A percentile compares a stretch with the other conserved stretches of the same genome.
Conservation (phyloP, 768 basidiomycete genomes). For the Rhizopogon rudus region DNA sequence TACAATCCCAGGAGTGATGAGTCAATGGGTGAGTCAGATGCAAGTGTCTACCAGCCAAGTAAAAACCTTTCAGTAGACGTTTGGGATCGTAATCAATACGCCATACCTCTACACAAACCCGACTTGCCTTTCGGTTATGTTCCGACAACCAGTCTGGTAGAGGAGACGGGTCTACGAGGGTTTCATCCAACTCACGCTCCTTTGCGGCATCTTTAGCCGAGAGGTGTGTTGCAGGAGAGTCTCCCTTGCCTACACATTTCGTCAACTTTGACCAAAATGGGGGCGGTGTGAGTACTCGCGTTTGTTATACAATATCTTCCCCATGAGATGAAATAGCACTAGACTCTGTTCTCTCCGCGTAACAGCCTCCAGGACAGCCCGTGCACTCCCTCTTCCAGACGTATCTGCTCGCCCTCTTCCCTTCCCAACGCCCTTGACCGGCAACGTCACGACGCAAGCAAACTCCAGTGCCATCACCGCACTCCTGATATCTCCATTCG, state of each 20-base stretch:
- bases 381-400: constrained; percentile 9
- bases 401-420: constrained; percentile 20
- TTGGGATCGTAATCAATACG: not conserved
- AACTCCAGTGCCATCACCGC: constrained; percentile 95
- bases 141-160: constrained; percentile 56
- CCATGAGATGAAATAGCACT: constrained; percentile 86
- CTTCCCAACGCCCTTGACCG: constrained; percentile 24
- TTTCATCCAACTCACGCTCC: constrained; percentile 52
- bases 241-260: constrained; percentile 59
- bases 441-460: constrained; percentile 47
- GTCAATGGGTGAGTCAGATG: constrained; percentile 87
- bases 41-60: constrained; percentile 46
- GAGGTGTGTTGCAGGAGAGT: constrained; percentile 51
- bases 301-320: constrained; percentile 94
- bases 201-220: constrained; percentile 59
- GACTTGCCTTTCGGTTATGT: constrained; percentile 62
- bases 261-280: constrained; percentile 2
- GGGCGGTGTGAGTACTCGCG: constrained; percentile 41
- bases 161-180: constrained; percentile 47
- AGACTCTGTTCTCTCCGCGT: constrained; percentile 84
- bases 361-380: constrained; percentile 60
- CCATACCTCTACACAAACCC: constrained; percentile 72
- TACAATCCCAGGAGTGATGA: constrained; percentile 85
- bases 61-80: not conserved
- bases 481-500: constrained; percentile 89